Base-by-base conservation (phyloP, 1,139 yeast genomes). In the Kluyveromyces marxianus region DNA sequence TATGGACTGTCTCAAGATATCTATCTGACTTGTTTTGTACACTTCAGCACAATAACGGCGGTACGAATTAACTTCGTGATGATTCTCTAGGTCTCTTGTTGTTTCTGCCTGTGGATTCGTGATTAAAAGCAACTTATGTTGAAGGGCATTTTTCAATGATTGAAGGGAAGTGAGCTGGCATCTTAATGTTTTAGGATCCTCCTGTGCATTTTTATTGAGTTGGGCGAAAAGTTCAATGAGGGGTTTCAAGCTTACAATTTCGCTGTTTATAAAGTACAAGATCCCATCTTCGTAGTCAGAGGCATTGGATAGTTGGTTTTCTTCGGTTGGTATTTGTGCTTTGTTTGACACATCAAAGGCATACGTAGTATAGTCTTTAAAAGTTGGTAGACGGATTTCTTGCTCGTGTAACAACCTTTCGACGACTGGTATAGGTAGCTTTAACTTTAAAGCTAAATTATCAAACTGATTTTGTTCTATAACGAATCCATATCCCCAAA, bases 401-500 rank as follows among this genome's bases (percentile, higher is more conserved):
- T 70, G 63, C 4, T 55, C 54, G 42, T 66, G 58, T 24, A 59
- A 26, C 29, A 79, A 63, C 8, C 63, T 43, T 2, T 49, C 44
- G 1, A 66, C 47, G 1, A 53, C 45, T 2, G 56, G 66, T 6
- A 55, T 48, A 0, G 83, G 78, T 14, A 75, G 67, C 57, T 71
- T 79, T 51, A 79, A 70, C 54, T 71, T 75, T 45, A 79, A 67
- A 0, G 84, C 79, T 1, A 84, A 79, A 3, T 77, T 66, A 55
- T 89, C 96, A 40, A 77, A 76, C 1, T 68, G 62, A 57, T 87
- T 88, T 37, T 75, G 66, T 25, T 76, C 75, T 3, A 83, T 46
- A 26, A 81, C 78, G 65, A 88, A 88, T 0, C 96, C 97, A 55
- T 76, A 76, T 2, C 75, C 76, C 34, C 67, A 56, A 32, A 76